phyloP scores from a whole-genome alignment of 2,329 filamentous ascomycete genomes.

The Verticillium isaacii region DNA sequence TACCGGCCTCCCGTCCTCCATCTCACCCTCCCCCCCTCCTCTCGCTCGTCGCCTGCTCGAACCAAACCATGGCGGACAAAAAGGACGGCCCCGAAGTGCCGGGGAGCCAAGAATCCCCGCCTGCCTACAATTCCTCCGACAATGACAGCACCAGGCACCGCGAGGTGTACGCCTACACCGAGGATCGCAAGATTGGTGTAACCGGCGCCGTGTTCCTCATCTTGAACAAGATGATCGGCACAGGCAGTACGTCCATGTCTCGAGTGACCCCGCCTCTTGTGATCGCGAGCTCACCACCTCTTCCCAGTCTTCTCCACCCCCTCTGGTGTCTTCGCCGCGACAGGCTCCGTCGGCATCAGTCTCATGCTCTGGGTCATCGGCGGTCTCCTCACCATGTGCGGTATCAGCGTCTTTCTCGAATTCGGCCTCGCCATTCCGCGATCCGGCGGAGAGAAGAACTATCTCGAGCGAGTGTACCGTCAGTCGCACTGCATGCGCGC shows the following conservation, averaged over 20 bases:
- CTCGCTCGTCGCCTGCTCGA: neutral
- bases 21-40: neutral
- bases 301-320: constrained; percentile 48
- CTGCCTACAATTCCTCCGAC: neutral
- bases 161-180: constrained; percentile 10
- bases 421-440: constrained; percentile 58
- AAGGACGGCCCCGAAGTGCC: neutral
- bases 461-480: constrained; percentile 57
- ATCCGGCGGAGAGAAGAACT: constrained; percentile 63
- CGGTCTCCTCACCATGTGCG: constrained; percentile 51
- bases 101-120: neutral
- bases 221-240: constrained; percentile 55
- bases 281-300: neutral
- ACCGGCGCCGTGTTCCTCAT: constrained; percentile 50
- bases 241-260: constrained; percentile 39
- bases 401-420: constrained; percentile 58
- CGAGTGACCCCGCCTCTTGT: neutral
- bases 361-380: constrained; percentile 26
- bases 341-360: constrained; percentile 44
- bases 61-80: neutral
- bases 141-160: neutral
- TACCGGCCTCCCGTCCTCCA: neutral
- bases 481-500: neutral
- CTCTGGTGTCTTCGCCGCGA: constrained; percentile 45
- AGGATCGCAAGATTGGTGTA: constrained; percentile 45